Base-by-base conservation (phyloP, 179 eudicot species). In the Carnegiea gigantea region DNA sequence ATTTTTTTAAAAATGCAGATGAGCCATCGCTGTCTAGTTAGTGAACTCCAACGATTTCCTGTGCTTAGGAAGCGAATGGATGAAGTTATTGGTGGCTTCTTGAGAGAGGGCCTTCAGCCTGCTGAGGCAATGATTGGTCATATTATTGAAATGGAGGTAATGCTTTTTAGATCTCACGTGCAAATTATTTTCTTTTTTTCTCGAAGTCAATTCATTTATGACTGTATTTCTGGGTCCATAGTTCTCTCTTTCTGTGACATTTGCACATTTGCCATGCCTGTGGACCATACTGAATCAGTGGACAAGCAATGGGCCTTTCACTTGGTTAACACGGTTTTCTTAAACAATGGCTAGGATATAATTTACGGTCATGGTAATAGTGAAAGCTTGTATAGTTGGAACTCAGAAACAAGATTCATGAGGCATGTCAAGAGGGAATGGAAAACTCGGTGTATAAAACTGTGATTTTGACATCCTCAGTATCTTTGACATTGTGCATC, bases 71-170 rank as follows among this genome's bases (percentile, higher is more conserved):
- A 88, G 87, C 90, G 94, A 73, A 92, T 93, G 93, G 98, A 93
- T 88, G 96, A 92, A 81, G 98, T 93, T 77, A 82, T 89, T n/a
- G 88, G 90, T 53, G 84, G 88, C 79, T 93, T 92, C 85, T 83
- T 93, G 86, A 93, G 92, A 70, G 93, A 91, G 82, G 93, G 98
- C 72, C 98, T 92, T 83, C 87, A 88, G 81, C 98, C 98, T 20
- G 91, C 96, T 0, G 93, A 92, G 87, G 89, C 91, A 74, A 93
- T 93, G 98, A 92, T 93, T 81, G 91, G 93, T 14, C 92, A 92
- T 89, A 90, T 91, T 71, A 88, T 93, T 84, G 98, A 92, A 86
- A 93, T 92, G 95, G 94, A 93, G 98, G 98, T 93, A 89, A 80
- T 78, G 21, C 72, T 46, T 57, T 26, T 48, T 60, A 30, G 14